Evolutionary conservation across 2,329 filamentous ascomycete species (phyloP).

Genomic region (Neopestalotiopsis clavispora): DNA sequence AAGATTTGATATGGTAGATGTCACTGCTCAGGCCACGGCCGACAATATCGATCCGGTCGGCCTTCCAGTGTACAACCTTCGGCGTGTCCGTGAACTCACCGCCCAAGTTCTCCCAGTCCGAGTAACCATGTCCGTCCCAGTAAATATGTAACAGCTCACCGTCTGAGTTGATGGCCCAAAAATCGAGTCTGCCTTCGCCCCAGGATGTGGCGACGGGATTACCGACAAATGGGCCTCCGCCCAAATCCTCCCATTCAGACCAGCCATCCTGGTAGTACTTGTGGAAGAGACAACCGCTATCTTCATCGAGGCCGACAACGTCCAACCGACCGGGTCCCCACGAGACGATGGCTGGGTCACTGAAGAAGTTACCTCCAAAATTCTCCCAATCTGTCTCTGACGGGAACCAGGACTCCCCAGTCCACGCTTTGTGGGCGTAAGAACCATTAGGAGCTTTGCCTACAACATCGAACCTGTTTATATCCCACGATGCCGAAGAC

Average conservation of each 20-base stretch:
- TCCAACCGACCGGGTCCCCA: slow-evolving; percentile 25
- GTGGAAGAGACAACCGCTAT: slow-evolving; percentile 21
- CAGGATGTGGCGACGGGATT: slow-evolving; percentile 24
- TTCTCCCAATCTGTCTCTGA: slow-evolving; percentile 22
- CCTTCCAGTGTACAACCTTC: slow-evolving; percentile 24
- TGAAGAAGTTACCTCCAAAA: slow-evolving; percentile 23
- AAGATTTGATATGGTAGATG: slow-evolving; percentile 24
- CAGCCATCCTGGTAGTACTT: slow-evolving; percentile 23
- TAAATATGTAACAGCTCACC: slow-evolving; percentile 24
- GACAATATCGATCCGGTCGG: slow-evolving; percentile 24
- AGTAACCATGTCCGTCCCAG: slow-evolving; percentile 24
- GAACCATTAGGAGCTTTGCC: slow-evolving; percentile 21
- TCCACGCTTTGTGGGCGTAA: slow-evolving; percentile 28
- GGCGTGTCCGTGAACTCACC: slow-evolving; percentile 27
- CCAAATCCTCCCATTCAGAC: slow-evolving; percentile 27
- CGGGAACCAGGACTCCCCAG: slow-evolving; percentile 19
- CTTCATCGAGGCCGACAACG: slow-evolving; percentile 20
- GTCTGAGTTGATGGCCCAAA: slow-evolving; percentile 24
- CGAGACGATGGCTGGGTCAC: slow-evolving; percentile 20
- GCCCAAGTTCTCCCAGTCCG: slow-evolving; percentile 25
- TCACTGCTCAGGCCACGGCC: slow-evolving; percentile 21
- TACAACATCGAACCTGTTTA: slow-evolving; percentile 25
- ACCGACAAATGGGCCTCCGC: slow-evolving; percentile 23
- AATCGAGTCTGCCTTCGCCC: slow-evolving; percentile 24
- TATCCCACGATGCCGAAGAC: slow-evolving; percentile 19